These are phyloP conservation scores for Pyrus communis DNA, from an alignment of 306 rosid species.

Conservation along the genomic window DNA sequence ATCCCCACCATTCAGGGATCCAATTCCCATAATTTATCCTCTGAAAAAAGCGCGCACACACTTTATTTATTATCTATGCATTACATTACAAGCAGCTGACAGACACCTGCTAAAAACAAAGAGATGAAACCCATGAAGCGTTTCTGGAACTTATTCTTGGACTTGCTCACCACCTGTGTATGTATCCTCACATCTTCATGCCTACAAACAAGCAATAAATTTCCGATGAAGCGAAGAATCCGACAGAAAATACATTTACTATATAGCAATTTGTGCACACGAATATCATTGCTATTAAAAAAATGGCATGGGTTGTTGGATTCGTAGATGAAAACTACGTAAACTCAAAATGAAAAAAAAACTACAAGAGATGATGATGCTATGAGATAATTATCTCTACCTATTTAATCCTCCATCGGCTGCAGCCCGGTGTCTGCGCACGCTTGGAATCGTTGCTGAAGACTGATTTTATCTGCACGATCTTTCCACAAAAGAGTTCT, in stretches of 20 bases:
- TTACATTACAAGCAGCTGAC: no score
- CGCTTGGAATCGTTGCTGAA: slow-evolving; percentile 3
- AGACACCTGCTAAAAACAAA: background rate
- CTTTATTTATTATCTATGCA: no score
- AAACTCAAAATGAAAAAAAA: background rate
- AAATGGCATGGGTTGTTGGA: background rate
- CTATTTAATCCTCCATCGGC: slow-evolving; percentile 1
- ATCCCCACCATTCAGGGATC: no score
- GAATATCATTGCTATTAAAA: background rate
- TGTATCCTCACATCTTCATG: background rate
- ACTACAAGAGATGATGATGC: background rate
- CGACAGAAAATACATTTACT: background rate
- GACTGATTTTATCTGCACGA: background rate
- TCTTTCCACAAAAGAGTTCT: background rate
- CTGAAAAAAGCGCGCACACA: no score
- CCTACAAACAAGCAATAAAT: slow-evolving; percentile 3
- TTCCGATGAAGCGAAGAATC: background rate
- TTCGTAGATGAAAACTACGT: background rate
- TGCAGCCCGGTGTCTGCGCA: background rate
- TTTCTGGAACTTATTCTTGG: background rate
- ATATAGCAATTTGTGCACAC: background rate
- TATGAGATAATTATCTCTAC: background rate
- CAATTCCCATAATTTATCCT: no score
- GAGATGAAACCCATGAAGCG: background rate
- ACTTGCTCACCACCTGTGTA: background rate